Conservation (phyloP, 1,284 basidiomycete species). For the Cutaneotrichosporon arboriforme region DNA sequence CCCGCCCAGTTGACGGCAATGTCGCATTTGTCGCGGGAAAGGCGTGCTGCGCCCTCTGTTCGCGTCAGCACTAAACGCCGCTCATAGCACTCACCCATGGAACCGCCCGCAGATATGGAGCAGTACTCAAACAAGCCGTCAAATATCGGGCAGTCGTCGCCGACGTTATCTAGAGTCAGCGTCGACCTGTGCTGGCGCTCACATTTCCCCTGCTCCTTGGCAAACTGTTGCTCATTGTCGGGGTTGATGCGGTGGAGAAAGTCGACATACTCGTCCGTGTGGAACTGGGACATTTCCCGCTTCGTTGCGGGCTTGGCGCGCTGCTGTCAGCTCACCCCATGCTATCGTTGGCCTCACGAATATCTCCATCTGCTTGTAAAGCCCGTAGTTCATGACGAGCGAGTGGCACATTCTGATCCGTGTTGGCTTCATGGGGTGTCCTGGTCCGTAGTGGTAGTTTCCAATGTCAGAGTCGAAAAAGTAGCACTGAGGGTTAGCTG, state of each 20-base stretch:
- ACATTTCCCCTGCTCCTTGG: slow-evolving; percentile 97
- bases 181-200: background rate
- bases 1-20: slow-evolving; percentile 99
- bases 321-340: slow-evolving; percentile 51
- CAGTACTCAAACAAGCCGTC: slow-evolving; percentile 98
- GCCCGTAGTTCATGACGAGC: slow-evolving; percentile 97
- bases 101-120: slow-evolving; percentile 95
- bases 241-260: slow-evolving; percentile 79
- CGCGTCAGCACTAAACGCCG: background rate
- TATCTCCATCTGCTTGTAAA: slow-evolving; percentile 97
- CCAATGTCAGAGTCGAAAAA: slow-evolving; percentile 98
- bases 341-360: slow-evolving; percentile 59
- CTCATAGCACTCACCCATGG: slow-evolving; percentile 69
- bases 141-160: slow-evolving; percentile 97
- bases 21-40: slow-evolving; percentile 96
- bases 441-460: slow-evolving; percentile 91
- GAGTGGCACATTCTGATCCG: slow-evolving; percentile 99
- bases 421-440: slow-evolving; percentile 79
- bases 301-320: slow-evolving; percentile 98
- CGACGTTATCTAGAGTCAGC: slow-evolving; percentile 63
- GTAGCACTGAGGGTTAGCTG: slow-evolving; percentile 65
- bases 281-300: slow-evolving; percentile 94
- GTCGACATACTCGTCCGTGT: slow-evolving; percentile 90
- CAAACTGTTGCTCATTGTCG: slow-evolving; percentile 76
- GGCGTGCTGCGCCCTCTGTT: slow-evolving; percentile 90